Base-by-base conservation (phyloP, 495 filamentous ascomycete genomes). In the Amniculicola lignicola region DNA sequence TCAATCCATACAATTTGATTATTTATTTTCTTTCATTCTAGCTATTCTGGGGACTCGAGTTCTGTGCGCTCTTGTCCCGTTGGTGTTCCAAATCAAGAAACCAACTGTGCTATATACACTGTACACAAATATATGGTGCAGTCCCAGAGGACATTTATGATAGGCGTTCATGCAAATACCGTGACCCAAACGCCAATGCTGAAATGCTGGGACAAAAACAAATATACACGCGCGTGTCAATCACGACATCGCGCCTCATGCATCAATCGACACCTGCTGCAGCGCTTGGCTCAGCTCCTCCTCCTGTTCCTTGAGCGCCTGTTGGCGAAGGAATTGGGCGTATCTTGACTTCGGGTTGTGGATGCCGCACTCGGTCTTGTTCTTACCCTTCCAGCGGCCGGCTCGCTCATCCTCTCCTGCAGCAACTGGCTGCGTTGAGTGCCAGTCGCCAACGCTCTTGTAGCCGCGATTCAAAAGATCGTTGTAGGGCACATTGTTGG, bases 341-440 rank as follows among this genome's bases (percentile, higher is more conserved):
- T 96, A 98, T 66, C 89, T 86, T 59, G 88, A 93, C 63, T 87
- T 82, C 69, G 90, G 90, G 75, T 97, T 97, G 77, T 98, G 93
- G 60, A 98, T 98, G 6, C 93, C 93, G 67, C 93, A 98, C 74
- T 98, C 93, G 1, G 91, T 90, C 84, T 98, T 98, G 44, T 98
- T 97, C 66, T 88, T 84, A 35, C 93, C 93, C 76, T 95, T 95
- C 93, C 93, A 98, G 51, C 93, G 84, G 29, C 93, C 93, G 11
- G 94, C 85, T n/a, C 93, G 83, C 81, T 98, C 93, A 67, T 96
- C 93, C 72, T 97, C 93, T 51, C 87, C 88, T 48, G 88, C 88
- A 49, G 81, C 82, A 51, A 97, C 88, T 4, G 93, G 92, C 70
- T 86, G 35, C 2, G 93, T 98, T 29, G 88, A 93, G 76, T 98